phyloP scores from a whole-genome alignment of 768 basidiomycete genomes.

The Ephemerocybe angulata region DNA sequence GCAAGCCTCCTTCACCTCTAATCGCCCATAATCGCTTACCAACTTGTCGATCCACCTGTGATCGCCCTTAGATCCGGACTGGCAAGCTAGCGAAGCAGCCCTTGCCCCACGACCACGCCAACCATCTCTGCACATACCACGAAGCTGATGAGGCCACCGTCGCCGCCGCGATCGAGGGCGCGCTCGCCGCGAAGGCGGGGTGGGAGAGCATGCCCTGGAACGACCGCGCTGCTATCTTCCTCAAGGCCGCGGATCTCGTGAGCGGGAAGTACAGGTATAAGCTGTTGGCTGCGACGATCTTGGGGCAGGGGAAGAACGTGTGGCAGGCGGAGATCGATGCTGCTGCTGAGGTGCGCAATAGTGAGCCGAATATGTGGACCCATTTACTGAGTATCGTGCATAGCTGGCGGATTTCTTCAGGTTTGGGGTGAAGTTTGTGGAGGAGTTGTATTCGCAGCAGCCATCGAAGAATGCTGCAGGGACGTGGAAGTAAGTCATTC shows the following conservation, averaged over 20 bases:
- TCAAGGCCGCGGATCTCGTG: constrained; percentile 95
- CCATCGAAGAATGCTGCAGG: constrained; percentile 83
- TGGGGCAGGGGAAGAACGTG: constrained; percentile 97
- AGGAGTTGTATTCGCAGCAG: constrained; percentile 90
- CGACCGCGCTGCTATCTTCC: constrained; percentile 95
- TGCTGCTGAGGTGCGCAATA: constrained; percentile 78
- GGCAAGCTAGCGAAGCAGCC: constrained; percentile 75
- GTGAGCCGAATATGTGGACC: too few species aligned
- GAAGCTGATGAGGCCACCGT: constrained; percentile 81
- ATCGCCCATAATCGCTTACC: not conserved
- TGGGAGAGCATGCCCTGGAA: constrained; percentile 98
- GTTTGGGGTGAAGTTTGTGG: constrained; percentile 95
- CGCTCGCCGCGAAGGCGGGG: constrained; percentile 76
- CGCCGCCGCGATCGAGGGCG: constrained; percentile 76
- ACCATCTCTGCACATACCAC: constrained; percentile 80
- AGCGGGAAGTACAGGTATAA: constrained; percentile 95
- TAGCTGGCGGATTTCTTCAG: constrained; percentile 91
- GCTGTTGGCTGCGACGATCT: constrained; percentile 93
- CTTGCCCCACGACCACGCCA: constrained; percentile 83
- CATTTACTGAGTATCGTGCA: not conserved
- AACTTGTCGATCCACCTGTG: not conserved
- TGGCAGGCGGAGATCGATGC: constrained; percentile 99
- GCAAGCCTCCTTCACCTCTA: constrained; percentile 38
- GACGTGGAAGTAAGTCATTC: constrained; percentile 85
- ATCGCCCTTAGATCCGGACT: constrained; percentile 61